phyloP scores from a whole-genome alignment of 192 early-diverging fungal species.

The Entomortierella lignicola region DNA sequence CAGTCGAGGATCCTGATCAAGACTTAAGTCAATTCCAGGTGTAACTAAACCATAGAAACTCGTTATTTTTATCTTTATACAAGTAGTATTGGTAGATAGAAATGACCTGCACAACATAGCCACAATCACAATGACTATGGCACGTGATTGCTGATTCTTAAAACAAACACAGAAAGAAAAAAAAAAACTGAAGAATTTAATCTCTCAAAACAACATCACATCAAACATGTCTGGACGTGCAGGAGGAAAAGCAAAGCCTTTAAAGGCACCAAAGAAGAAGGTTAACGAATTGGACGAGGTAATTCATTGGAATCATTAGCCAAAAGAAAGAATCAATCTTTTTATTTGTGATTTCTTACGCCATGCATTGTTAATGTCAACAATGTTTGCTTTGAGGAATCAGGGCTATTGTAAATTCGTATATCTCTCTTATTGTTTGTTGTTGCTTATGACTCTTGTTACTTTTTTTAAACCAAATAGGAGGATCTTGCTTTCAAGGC shows the following conservation, averaged over 20 bases:
- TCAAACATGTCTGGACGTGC: conserved; percentile 51
- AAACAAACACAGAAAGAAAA: neutral
- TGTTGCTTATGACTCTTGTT: neutral
- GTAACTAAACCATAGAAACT: too few species aligned
- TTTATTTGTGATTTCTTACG: neutral
- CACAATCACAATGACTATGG: too few species aligned
- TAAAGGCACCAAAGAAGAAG: conserved; percentile 87
- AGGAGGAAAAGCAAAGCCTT: conserved; percentile 91
- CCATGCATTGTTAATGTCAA: neutral
- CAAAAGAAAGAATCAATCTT: too few species aligned
- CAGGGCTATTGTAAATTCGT: too few species aligned
- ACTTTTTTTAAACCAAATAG: conserved; percentile 9
- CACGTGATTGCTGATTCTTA: neutral
- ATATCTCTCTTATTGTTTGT: neutral
- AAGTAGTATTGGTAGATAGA: too few species aligned
- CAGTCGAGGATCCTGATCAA: too few species aligned
- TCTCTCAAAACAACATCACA: conserved; percentile 6
- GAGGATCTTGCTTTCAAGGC: conserved; percentile 83
- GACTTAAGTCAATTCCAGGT: too few species aligned
- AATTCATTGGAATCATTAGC: neutral
- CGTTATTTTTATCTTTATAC: too few species aligned
- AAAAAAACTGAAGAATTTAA: neutral
- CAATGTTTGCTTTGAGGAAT: conserved; percentile 1
- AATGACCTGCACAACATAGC: too few species aligned
- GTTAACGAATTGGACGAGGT: conserved; percentile 72